Evolutionary conservation across 345 rosid genomes (phyloP), one percentile per base, ranked within the genome.

Genomic region (Pelargonium nanum): DNA sequence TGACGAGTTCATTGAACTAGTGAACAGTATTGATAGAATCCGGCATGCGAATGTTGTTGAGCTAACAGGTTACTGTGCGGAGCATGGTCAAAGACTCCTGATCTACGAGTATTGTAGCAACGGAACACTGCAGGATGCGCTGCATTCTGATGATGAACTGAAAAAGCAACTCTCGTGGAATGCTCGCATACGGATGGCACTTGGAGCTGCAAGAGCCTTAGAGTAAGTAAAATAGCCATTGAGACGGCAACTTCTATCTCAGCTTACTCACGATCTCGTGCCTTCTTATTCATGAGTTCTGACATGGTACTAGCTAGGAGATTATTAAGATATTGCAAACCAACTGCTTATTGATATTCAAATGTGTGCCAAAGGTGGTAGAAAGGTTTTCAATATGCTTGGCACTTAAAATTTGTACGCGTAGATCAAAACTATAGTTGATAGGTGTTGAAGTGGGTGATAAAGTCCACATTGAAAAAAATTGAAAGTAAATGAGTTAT

Each of bases 31-130:
- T 61, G 96, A 94, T 72, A 72, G 72, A 64, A 84, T 94, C 57
- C 85, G 90, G 64, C 96, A 94, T 55, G 90, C 90, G 34, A 84
- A 90, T 68, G 79, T 94, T 50, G 96, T 85, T 24, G 91, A 81
- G 66, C 89, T 94, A 58, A 80, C 81, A 81, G 99, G 99, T 50
- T 94, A 84, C 77, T 94, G 97, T 77, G 87, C 96, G 28, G 99
- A 90, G 84, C 95, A 90, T 64, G 89, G 80, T 24, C 86, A 94
- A 75, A 86, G 88, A 78, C 97, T 94, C 75, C 76, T 94, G 65
- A 77, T 90, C 60, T 88, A 79, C 24, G 96, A 94, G 75, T 90
- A 90, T 57, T 94, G 93, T 75, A 81, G 90, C 64, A 82, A 77
- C 30, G 95, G 99, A 55, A 78, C 95, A 0, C 70, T 94, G 61